Conservation (phyloP, 78 protist genomes). For the Fonticula alba region DNA sequence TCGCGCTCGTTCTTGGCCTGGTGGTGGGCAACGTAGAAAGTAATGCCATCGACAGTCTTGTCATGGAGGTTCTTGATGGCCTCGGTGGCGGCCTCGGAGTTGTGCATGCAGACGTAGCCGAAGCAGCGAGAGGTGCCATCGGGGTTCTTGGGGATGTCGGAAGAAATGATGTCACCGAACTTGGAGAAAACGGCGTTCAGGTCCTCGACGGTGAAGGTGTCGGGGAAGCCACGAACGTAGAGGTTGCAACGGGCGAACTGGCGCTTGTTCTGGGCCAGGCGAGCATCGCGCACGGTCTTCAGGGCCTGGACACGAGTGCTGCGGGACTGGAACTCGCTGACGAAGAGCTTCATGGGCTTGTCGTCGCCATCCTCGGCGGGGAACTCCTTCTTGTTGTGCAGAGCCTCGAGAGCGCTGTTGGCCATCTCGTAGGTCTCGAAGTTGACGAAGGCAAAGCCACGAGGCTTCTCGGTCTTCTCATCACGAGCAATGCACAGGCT, state of each 20-base stretch:
- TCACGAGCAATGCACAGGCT: conserved; percentile 31
- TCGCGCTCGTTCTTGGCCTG: too few relatives aligned
- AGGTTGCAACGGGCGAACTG: conserved; percentile 73
- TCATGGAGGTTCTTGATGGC: too few relatives aligned
- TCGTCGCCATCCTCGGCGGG: conserved; percentile 5
- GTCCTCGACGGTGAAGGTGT: too few relatives aligned
- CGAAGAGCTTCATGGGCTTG: conserved; percentile 50
- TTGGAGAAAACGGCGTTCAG: conserved; percentile 76
- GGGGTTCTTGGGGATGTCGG: conserved; percentile 24
- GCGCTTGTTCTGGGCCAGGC: conserved; percentile 17
- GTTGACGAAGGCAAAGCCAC: conserved; percentile 86
- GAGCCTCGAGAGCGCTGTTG: conserved; percentile 38
- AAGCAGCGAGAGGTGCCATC: conserved; percentile 58
- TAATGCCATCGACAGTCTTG: too few relatives aligned
- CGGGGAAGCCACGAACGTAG: too few relatives aligned
- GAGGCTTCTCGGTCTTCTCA: conserved; percentile 43
- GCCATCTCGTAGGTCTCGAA: conserved; percentile 73
- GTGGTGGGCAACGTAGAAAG: too few relatives aligned
- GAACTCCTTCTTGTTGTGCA: conserved; percentile 35
- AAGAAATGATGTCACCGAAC: conserved; percentile 69
- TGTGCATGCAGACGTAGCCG: conserved; percentile 87
- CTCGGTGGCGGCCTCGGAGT: conserved; percentile 75
- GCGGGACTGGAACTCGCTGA: conserved; percentile 66
- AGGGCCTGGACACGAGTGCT: conserved; percentile 67
- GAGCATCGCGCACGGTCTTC: conserved; percentile 42